Percentiles rank a stretch among this genome's conserved stretches.
phyloP scores from a whole-genome alignment of 306 rosid species.

The Castanea mollissima region DNA sequence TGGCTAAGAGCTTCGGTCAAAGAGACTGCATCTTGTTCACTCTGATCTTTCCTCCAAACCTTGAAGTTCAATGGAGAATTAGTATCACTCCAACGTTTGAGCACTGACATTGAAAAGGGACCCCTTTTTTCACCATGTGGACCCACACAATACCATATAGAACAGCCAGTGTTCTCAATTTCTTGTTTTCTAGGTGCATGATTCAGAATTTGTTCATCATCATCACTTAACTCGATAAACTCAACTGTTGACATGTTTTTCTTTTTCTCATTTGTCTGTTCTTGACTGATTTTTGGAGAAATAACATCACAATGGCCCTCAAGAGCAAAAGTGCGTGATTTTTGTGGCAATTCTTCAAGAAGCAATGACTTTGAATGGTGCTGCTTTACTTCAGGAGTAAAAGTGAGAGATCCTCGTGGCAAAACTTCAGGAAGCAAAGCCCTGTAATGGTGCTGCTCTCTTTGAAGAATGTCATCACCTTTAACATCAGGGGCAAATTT shows the following conservation, averaged over 20 bases:
- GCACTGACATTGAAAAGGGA: conserved; percentile 45
- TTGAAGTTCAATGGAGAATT: conserved; percentile 31
- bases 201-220: conserved; percentile 5
- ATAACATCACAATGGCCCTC: not conserved
- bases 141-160: conserved; percentile 45
- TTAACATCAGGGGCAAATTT: conserved; percentile 6
- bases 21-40: conserved; percentile 47
- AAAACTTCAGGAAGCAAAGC: conserved; percentile 8
- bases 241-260: conserved; percentile 16
- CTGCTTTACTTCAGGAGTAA: not conserved
- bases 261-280: conserved; percentile 18
- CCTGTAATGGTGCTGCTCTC: conserved; percentile 6
- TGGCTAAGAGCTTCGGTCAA: conserved; percentile 46
- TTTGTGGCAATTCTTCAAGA: not conserved
- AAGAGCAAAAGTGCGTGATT: not conserved
- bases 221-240: conserved; percentile 13
- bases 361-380: not conserved
- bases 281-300: conserved; percentile 1
- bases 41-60: conserved; percentile 69
- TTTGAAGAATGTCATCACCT: conserved; percentile 18
- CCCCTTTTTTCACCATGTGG: conserved; percentile 51
- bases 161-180: conserved; percentile 29
- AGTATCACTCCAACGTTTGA: conserved; percentile 48
- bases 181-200: conserved; percentile 8
- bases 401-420: not conserved